Evolutionary conservation across 805 yeast species (phyloP).

Genomic region (Grigorovia jiainica): DNA sequence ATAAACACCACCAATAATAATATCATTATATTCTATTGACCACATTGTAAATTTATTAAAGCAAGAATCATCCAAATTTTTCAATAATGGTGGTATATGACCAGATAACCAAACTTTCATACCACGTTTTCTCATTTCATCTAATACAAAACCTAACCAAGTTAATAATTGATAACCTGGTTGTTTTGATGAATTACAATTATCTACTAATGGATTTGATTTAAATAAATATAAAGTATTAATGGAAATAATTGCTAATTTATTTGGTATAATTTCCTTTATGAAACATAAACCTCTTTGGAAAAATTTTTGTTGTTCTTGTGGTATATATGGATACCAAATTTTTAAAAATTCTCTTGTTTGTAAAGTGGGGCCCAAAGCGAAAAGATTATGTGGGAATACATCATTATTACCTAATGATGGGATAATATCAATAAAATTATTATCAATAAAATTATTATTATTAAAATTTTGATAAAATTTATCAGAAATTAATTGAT

Average conservation of each 20-base stretch:
- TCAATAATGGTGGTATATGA: constrained; percentile 80
- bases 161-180: constrained; percentile 72
- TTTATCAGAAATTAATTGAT: constrained; percentile 43
- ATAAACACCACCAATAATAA: constrained; percentile 71
- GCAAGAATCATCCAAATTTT: constrained; percentile 67
- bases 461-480: constrained; percentile 43
- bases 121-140: constrained; percentile 60
- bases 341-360: constrained; percentile 66
- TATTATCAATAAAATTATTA: constrained; percentile 35
- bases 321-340: constrained; percentile 69
- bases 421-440: constrained; percentile 50
- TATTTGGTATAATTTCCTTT: constrained; percentile 68
- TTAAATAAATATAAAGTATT: constrained; percentile 70
- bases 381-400: constrained; percentile 76
- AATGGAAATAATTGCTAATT: constrained; percentile 68
- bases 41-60: constrained; percentile 68
- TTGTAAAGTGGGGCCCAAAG: constrained; percentile 83
- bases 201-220: constrained; percentile 73
- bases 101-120: constrained; percentile 86
- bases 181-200: constrained; percentile 59
- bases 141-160: constrained; percentile 69
- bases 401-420: constrained; percentile 82
- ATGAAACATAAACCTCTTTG: constrained; percentile 67
- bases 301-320: constrained; percentile 66
- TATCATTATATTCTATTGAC: constrained; percentile 75